phyloP scores from a whole-genome alignment of 306 rosid species.

The Mimosa bimucronata region DNA sequence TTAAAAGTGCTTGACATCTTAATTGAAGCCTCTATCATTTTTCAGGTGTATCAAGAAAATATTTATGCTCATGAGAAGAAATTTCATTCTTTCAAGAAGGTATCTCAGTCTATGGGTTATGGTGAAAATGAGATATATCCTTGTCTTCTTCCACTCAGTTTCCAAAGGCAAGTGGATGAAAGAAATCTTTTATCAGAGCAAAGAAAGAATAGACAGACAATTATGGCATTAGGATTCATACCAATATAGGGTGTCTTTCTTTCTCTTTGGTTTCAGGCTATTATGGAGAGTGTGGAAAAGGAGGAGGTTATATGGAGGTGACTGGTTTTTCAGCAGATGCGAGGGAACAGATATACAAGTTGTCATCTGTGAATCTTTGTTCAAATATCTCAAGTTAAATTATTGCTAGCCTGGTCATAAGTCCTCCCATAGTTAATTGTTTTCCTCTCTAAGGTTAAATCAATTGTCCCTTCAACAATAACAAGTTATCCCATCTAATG shows the following conservation, averaged over 20 bases:
- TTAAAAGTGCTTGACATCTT: not conserved
- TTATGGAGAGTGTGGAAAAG: slow-evolving; percentile 74
- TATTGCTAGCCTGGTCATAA: slow-evolving; percentile 71
- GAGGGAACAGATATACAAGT: slow-evolving; percentile 71
- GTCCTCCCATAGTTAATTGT: slow-evolving; percentile 65
- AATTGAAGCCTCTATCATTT: not conserved
- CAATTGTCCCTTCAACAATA: not conserved
- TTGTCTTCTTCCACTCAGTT: slow-evolving; percentile 69
- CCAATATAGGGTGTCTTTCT: not conserved
- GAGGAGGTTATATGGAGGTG: slow-evolving; percentile 81
- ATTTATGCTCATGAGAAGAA: slow-evolving; percentile 62
- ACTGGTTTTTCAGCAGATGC: slow-evolving; percentile 66
- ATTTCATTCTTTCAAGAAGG: slow-evolving; percentile 70
- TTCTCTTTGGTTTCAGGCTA: slow-evolving; percentile 49
- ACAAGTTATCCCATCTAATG: too few species aligned
- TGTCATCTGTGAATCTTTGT: slow-evolving; percentile 74
- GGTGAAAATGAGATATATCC: slow-evolving; percentile 58
- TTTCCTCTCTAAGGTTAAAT: not conserved
- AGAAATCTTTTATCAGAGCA: not conserved
- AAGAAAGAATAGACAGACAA: not conserved
- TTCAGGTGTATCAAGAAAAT: slow-evolving; percentile 77
- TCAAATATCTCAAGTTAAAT: slow-evolving; percentile 74
- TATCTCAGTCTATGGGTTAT: slow-evolving; percentile 66
- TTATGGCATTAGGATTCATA: not conserved
- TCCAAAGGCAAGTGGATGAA: slow-evolving; percentile 55